Percentiles rank a stretch among this genome's conserved stretches.
These are phyloP conservation scores for Pseudogymnoascus sp. DNA, from an alignment of 2,329 filamentous ascomycete species.

Conservation along the genomic window DNA sequence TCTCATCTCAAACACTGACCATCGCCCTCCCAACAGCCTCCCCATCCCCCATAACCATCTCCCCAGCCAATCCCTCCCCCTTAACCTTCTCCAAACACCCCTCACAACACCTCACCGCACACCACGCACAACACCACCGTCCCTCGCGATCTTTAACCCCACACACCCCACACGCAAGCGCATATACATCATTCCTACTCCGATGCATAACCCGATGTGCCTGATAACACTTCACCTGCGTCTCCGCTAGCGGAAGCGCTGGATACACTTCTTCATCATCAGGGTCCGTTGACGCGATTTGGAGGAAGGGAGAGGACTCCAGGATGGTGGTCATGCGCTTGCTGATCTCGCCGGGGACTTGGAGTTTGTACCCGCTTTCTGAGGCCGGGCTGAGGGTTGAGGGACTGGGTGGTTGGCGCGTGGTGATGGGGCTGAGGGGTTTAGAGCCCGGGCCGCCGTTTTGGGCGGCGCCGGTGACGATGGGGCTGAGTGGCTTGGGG, in stretches of 20 bases:
- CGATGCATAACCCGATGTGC: slow-evolving; percentile 24
- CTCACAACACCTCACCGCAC: slow-evolving; percentile 26
- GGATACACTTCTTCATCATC: neutral
- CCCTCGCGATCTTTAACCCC: slow-evolving; percentile 21
- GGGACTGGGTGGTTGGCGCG: neutral
- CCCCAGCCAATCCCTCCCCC: neutral
- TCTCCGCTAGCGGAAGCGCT: neutral
- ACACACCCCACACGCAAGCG: slow-evolving; percentile 27
- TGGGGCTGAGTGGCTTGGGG: neutral
- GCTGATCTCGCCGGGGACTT: neutral
- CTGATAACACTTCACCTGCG: slow-evolving; percentile 26
- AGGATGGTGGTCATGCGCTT: slow-evolving; percentile 3
- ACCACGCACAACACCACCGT: slow-evolving; percentile 27
- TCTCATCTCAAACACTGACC: neutral
- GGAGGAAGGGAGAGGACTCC: neutral
- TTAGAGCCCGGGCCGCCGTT: neutral
- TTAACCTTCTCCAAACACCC: slow-evolving; percentile 21
- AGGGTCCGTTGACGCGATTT: neutral
- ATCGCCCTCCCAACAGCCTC: neutral
- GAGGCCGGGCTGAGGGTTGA: neutral
- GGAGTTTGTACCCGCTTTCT: neutral
- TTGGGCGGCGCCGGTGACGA: neutral
- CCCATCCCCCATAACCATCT: neutral
- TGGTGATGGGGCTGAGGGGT: neutral
- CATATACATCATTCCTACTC: slow-evolving; percentile 22